phyloP scores from a whole-genome alignment of 345 rosid species.

The thale cress (Arabidopsis thaliana) region DNA sequence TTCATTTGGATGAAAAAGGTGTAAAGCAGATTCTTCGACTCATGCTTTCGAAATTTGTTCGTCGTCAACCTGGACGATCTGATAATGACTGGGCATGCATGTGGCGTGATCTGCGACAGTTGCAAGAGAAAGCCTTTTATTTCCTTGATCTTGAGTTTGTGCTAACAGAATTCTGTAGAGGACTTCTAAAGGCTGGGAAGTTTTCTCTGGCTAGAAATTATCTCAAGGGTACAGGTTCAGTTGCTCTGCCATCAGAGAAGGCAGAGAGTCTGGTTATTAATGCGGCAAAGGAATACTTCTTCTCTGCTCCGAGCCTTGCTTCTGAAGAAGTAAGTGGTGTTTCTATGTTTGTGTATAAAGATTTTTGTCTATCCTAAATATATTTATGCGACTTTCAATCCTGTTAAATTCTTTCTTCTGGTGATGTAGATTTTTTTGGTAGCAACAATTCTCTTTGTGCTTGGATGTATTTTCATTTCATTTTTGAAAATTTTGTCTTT shows the following conservation, averaged over 20 bases:
- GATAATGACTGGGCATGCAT: constrained; percentile 99
- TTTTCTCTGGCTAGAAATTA: constrained; percentile 96
- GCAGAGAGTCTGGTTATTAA: constrained; percentile 92
- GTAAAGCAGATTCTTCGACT: constrained; percentile 92
- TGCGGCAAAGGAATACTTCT: constrained; percentile 93
- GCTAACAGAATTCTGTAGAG: constrained; percentile 94
- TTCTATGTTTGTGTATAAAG: constrained; percentile 24
- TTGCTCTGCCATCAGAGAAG: constrained; percentile 75
- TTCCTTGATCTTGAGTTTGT: constrained; percentile 88
- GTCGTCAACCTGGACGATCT: constrained; percentile 78
- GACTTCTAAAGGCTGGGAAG: constrained; percentile 94
- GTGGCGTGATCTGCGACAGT: constrained; percentile 91
- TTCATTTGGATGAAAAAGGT: constrained; percentile 80
- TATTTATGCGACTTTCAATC: constrained; percentile 28
- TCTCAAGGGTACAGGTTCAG: constrained; percentile 88
- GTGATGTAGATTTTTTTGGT: constrained; percentile 15
- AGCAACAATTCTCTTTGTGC: constrained; percentile 5
- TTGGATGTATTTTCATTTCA: constrained; percentile 14
- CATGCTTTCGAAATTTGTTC: constrained; percentile 88
- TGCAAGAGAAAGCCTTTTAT: constrained; percentile 88
- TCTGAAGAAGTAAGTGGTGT: constrained; percentile 74
- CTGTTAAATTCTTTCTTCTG: constrained; percentile 22
- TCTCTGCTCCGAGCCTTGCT: constrained; percentile 90
- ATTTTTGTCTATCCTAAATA: constrained; percentile 16
- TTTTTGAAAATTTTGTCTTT: constrained; percentile 41